phyloP scores from a whole-genome alignment of 2,329 filamentous ascomycete species.

The Diaporthe sp. region DNA sequence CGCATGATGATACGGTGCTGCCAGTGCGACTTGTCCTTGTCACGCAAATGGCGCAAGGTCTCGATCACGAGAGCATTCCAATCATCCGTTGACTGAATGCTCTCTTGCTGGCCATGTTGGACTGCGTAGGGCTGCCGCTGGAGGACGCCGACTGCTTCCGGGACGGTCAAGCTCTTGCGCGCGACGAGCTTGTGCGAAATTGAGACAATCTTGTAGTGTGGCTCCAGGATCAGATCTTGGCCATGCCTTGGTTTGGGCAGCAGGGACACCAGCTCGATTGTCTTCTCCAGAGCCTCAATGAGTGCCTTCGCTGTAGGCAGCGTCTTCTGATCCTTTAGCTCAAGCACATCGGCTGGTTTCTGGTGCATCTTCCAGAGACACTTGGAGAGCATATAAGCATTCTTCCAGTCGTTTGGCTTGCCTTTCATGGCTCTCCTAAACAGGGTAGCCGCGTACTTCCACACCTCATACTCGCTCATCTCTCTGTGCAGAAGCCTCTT shows the following conservation, averaged over 20 bases:
- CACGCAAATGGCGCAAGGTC: conserved; percentile 61
- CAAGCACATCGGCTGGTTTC: conserved; percentile 55
- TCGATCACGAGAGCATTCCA: conserved; percentile 67
- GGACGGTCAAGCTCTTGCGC: conserved; percentile 57
- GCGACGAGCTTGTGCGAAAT: conserved; percentile 84
- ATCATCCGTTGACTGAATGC: conserved; percentile 70
- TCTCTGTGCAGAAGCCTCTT: conserved; percentile 63
- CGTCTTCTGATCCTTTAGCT: conserved; percentile 52
- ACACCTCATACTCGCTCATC: conserved; percentile 69
- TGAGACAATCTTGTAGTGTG: conserved; percentile 90
- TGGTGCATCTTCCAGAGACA: conserved; percentile 74
- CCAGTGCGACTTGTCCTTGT: conserved; percentile 93
- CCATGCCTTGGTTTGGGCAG: conserved; percentile 67
- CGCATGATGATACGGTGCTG: conserved; percentile 91
- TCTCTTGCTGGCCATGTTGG: conserved; percentile 58
- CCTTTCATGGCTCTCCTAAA: conserved; percentile 66
- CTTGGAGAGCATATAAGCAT: conserved; percentile 70
- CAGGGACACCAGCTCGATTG: conserved; percentile 60
- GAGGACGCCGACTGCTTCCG: conserved; percentile 62
- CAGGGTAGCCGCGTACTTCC: conserved; percentile 68
- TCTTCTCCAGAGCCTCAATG: conserved; percentile 60
- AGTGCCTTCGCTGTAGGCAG: conserved; percentile 54
- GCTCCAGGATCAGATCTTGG: conserved; percentile 84
- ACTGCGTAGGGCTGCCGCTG: conserved; percentile 66
- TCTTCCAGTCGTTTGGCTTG: conserved; percentile 68